Base-by-base conservation (phyloP, 495 filamentous ascomycete genomes). In the Aspergillus wentii region DNA sequence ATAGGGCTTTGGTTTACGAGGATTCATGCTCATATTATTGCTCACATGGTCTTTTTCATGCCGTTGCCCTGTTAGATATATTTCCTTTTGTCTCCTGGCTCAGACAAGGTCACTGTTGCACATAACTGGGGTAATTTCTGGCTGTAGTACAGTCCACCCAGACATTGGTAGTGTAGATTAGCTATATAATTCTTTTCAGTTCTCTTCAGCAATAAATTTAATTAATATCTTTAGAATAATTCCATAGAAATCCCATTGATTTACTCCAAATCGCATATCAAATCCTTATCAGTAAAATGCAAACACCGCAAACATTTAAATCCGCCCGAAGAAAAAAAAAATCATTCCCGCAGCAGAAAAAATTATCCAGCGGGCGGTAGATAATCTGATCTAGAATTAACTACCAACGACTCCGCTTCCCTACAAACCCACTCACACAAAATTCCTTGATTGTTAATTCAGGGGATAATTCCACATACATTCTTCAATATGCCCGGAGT, bases 401-500 rank as follows among this genome's bases (percentile, higher is more conserved):
- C 11, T 6, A 17, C 6, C 31, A 18, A 6, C n/a, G n/a, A n/a
- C n/a, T n/a, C n/a, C n/a, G n/a, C 19, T 31, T 31, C 2, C 16
- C 2, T 16, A 8, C 22, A 25, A 25, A 25, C 6, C 5, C 22
- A 25, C 22, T n/a, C n/a, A n/a, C n/a, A n/a, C n/a, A n/a, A n/a
- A n/a, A n/a, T n/a, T n/a, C n/a, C n/a, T n/a, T 11, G 22, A 25
- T 13, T 46, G 15, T 27, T 19, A 21, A 17, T 34, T 32, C 23
- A 27, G 26, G 17, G 29, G 36, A 22, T 31, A 29, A 26, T 8
- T 17, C 27, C 41, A 28, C 13, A 43, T 36, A 33, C 14, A 32
- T 30, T 38, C 38, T 23, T 48, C 33, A 58, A 21, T 15, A 70
- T 71, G 68, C 59, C 62, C 41, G 68, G 68, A 48, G 45, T 68